Conservation (phyloP, 2,329 filamentous ascomycete species). For the Fusarium humuli region DNA sequence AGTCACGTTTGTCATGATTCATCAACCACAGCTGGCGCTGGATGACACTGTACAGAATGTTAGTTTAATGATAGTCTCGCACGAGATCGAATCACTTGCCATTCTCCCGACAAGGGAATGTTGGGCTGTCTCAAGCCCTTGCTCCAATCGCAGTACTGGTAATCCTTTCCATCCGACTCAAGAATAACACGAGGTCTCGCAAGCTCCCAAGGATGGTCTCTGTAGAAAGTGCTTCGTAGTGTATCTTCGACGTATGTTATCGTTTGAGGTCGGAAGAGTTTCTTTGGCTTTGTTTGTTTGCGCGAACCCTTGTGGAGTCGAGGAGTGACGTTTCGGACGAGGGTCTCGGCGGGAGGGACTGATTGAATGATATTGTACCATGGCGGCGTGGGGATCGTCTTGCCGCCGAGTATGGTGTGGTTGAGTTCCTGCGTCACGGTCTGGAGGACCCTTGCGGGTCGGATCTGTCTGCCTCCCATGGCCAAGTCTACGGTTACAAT, state of each 20-base stretch:
- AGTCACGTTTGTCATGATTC: conserved; percentile 67
- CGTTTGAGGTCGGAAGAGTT: conserved; percentile 81
- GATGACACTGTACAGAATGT: conserved; percentile 74
- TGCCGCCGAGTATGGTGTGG: conserved; percentile 54
- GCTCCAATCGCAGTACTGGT: conserved; percentile 82
- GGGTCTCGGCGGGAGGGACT: conserved; percentile 69
- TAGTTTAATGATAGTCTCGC: conserved; percentile 18
- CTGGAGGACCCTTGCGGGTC: conserved; percentile 61
- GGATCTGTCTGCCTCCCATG: conserved; percentile 60
- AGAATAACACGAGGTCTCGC: conserved; percentile 87
- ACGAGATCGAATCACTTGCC: conserved; percentile 24
- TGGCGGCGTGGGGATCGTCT: conserved; percentile 53
- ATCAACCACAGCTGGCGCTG: conserved; percentile 92
- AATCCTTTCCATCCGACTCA: conserved; percentile 87
- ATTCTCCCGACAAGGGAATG: conserved; percentile 78
- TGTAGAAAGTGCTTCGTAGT: conserved; percentile 85
- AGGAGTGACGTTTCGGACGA: conserved; percentile 64
- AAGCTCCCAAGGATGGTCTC: conserved; percentile 97
- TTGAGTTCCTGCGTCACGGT: conserved; percentile 59
- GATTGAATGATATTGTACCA: conserved; percentile 65
- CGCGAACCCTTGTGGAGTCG: conserved; percentile 54
- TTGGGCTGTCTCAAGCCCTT: conserved; percentile 77
- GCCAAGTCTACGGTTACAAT: conserved; percentile 25
- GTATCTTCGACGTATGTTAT: conserved; percentile 87
- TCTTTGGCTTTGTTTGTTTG: conserved; percentile 69